Percentiles rank a stretch among this genome's conserved stretches.
phyloP scores from a whole-genome alignment of 1,284 basidiomycete species.

The Sanguinoderma infundibulare region DNA sequence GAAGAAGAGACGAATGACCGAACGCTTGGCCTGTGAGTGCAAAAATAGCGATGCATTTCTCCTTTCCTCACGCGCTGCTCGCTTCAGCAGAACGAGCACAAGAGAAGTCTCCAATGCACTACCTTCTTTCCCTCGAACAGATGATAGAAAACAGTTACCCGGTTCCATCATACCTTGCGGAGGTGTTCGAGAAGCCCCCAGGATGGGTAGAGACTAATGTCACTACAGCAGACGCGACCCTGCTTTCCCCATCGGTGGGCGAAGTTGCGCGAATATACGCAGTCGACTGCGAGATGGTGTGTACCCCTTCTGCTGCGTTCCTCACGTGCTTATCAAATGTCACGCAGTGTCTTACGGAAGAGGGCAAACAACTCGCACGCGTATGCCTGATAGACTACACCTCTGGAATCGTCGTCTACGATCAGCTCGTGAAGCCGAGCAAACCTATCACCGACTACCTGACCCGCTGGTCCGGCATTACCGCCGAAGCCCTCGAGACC shows the following conservation, averaged over 20 bases:
- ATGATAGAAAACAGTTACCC: slow-evolving; percentile 94
- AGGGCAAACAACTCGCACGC: slow-evolving; percentile 86
- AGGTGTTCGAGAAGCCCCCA: slow-evolving; percentile 63
- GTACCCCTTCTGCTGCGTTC: slow-evolving; percentile 21
- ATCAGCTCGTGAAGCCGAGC: slow-evolving; percentile 84
- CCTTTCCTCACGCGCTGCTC: background rate
- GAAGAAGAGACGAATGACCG: slow-evolving; percentile 66
- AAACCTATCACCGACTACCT: slow-evolving; percentile 87
- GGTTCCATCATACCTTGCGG: slow-evolving; percentile 78
- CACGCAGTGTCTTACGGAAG: slow-evolving; percentile 78
- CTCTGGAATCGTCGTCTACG: slow-evolving; percentile 76
- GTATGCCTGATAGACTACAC: slow-evolving; percentile 83
- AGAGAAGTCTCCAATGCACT: slow-evolving; percentile 67
- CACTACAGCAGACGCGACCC: slow-evolving; percentile 29
- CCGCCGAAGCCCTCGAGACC: slow-evolving; percentile 64
- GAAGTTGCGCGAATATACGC: slow-evolving; percentile 57
- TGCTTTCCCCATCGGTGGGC: slow-evolving; percentile 31
- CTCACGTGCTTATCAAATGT: background rate
- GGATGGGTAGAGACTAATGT: slow-evolving; percentile 81
- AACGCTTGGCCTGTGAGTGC: slow-evolving; percentile 58
- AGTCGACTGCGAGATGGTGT: slow-evolving; percentile 94
- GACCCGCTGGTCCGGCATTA: slow-evolving; percentile 94
- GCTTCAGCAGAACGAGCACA: slow-evolving; percentile 60
- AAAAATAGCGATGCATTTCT: background rate
- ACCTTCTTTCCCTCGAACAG: slow-evolving; percentile 77